Evolutionary conservation across 169 alveolate species (phyloP), one percentile per base, ranked within the genome.

Genomic region (Cyclospora cayetanensis): DNA sequence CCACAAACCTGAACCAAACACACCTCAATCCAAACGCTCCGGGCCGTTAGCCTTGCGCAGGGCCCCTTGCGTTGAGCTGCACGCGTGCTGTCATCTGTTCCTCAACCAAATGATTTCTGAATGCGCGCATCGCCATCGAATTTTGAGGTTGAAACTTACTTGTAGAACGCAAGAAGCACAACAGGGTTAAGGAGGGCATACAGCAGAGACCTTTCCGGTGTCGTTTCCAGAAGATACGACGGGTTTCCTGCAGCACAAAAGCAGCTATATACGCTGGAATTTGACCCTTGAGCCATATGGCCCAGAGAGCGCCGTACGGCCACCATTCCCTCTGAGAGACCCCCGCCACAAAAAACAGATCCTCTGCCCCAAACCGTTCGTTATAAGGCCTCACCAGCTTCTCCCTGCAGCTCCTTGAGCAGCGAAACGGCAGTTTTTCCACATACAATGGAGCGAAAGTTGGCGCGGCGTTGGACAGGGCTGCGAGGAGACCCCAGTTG

Each of bases 361-460:
- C n/a, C n/a, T n/a, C n/a, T n/a, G n/a, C n/a, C n/a, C n/a, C n/a
- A n/a, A n/a, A n/a, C n/a, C n/a, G n/a, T n/a, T n/a, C n/a, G n/a
- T n/a, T n/a, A n/a, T n/a, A n/a, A n/a, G n/a, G n/a, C 34, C 70
- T 55, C 70, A 55, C 70, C 70, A 11, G 70, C 70, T 29, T 55
- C 70, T 29, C 70, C 70, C 70, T 55, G 34, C 15, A 55, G 70
- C 29, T 55, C 70, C 70, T 22, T 55, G 31, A 55, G 70, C 15
- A 55, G 70, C 15, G 27, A 7, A 4, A 22, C 70, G n/a, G n/a
- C 70, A 55, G 9, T 55, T 22, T 22, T 9, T 20, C 70, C 70
- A 4, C 34, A 20, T 9, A 55, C 70, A 11, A 55, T 22, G 11
- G 11, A 22, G 27, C 34, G 7, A 22, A 11, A 55, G 27, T 20